These are phyloP conservation scores for Kazachstania kunashirensis DNA, from an alignment of 805 yeast genomes.

Conservation along the genomic window DNA sequence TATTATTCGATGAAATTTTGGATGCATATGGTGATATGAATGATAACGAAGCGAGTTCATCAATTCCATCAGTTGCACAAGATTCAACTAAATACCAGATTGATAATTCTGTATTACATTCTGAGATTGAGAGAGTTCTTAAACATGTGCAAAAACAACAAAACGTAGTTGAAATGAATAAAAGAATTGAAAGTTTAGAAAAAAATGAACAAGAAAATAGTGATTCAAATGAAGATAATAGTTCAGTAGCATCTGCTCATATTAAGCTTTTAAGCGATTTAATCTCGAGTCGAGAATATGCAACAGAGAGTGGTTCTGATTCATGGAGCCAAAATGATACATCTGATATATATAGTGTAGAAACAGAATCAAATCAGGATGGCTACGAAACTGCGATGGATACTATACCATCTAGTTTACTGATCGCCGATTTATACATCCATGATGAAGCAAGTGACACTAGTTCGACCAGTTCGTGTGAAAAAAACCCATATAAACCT, in stretches of 20 bases:
- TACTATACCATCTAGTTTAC: slow-evolving; percentile 1
- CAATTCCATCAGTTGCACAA: not conserved
- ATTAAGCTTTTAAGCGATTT: slow-evolving; percentile 5
- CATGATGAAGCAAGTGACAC: not conserved
- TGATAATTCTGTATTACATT: slow-evolving; percentile 5
- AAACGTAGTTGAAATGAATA: slow-evolving; percentile 4
- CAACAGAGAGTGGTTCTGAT: slow-evolving; percentile 8
- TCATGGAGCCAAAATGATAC: slow-evolving; percentile 22
- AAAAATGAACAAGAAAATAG: not conserved
- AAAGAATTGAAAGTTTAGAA: not conserved
- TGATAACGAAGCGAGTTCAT: not conserved
- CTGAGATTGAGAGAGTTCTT: slow-evolving; percentile 17
- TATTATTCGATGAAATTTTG: slow-evolving; percentile 23
- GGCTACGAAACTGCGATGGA: slow-evolving; percentile 5
- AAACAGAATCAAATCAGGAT: not conserved
- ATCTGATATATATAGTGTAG: slow-evolving; percentile 5
- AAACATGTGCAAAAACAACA: slow-evolving; percentile 9
- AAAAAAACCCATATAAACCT: no score
- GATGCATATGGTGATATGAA: slow-evolving; percentile 13
- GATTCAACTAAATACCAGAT: not conserved
- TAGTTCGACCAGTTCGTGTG: no score
- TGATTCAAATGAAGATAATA: not conserved
- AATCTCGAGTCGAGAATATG: slow-evolving; percentile 21
- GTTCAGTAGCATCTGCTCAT: not conserved
- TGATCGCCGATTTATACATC: slow-evolving; percentile 4